Conservation (phyloP, 163 green algal genomes). For the Dunaliella salina region DNA sequence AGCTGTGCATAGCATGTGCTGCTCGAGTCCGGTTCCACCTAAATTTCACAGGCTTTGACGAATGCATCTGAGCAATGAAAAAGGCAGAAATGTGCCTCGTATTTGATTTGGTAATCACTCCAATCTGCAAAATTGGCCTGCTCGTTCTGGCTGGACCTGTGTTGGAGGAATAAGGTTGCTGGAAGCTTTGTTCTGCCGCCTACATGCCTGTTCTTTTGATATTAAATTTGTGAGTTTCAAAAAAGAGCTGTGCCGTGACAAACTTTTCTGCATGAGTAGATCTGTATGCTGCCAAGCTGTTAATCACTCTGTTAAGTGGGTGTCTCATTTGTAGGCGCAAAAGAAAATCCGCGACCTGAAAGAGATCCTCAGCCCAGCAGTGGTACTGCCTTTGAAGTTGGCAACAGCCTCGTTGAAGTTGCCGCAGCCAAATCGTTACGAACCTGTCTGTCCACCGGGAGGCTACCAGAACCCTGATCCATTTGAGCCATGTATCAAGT, state of each 20-base stretch:
- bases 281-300: too few species aligned
- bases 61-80: background rate
- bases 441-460: background rate
- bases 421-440: background rate
- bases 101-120: too few species aligned
- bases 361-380: background rate
- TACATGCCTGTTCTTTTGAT: background rate
- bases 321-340: background rate
- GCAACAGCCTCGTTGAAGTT: background rate
- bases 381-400: background rate
- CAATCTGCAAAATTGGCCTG: too few species aligned
- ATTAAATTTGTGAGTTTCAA: background rate
- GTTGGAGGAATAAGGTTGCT: too few species aligned
- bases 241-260: background rate
- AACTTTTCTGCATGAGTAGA: background rate
- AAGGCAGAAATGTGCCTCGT: too few species aligned
- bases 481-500: background rate
- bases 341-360: background rate
- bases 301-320: too few species aligned
- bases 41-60: too few species aligned
- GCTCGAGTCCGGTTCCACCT: too few species aligned
- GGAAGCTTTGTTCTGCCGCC: too few species aligned
- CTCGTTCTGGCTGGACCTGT: too few species aligned
- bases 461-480: background rate
- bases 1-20: background rate